Evolutionary conservation across 805 yeast genomes (phyloP).

Genomic region (Pichia cephalocereana): DNA sequence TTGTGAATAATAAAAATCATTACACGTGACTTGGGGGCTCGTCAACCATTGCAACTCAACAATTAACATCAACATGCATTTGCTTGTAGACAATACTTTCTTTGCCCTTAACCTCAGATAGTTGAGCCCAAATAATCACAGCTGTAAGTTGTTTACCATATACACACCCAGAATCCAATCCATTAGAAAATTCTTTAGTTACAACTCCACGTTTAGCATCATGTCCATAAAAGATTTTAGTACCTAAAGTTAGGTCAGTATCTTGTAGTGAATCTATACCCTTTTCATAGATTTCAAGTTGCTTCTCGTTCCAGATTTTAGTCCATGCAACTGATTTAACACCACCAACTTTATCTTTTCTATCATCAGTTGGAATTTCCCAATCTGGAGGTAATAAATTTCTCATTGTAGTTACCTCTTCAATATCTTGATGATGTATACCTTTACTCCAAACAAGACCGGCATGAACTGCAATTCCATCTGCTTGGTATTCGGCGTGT

Average conservation of each 20-base stretch:
- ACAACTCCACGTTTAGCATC: constrained; percentile 75
- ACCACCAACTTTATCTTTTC: constrained; percentile 20
- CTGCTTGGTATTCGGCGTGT: constrained; percentile 17
- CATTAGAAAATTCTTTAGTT: constrained; percentile 56
- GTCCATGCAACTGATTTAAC: constrained; percentile 26
- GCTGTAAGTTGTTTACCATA: constrained; percentile 66
- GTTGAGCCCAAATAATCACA: constrained; percentile 37
- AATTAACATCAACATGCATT: constrained; percentile 21
- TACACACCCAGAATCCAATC: constrained; percentile 78
- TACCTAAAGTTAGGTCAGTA: constrained; percentile 16
- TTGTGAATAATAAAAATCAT: too few species aligned
- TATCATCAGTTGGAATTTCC: constrained; percentile 44
- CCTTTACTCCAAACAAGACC: constrained; percentile 61
- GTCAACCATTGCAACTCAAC: constrained; percentile 7
- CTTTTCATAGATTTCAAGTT: constrained; percentile 9
- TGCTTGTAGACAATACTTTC: constrained; percentile 19
- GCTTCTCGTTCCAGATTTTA: constrained; percentile 24
- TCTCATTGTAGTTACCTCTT: constrained; percentile 60
- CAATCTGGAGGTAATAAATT: constrained; percentile 57
- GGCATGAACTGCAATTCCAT: constrained; percentile 68
- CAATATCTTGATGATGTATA: constrained; percentile 50
- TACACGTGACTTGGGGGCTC: neutral
- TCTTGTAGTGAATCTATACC: constrained; percentile 4
- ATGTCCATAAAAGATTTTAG: constrained; percentile 73
- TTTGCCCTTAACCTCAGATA: constrained; percentile 6